A percentile compares a stretch with the other conserved stretches of the same genome.
phyloP scores from a whole-genome alignment of 371 early-diverging fungal species.

The Mucor plumbeus region DNA sequence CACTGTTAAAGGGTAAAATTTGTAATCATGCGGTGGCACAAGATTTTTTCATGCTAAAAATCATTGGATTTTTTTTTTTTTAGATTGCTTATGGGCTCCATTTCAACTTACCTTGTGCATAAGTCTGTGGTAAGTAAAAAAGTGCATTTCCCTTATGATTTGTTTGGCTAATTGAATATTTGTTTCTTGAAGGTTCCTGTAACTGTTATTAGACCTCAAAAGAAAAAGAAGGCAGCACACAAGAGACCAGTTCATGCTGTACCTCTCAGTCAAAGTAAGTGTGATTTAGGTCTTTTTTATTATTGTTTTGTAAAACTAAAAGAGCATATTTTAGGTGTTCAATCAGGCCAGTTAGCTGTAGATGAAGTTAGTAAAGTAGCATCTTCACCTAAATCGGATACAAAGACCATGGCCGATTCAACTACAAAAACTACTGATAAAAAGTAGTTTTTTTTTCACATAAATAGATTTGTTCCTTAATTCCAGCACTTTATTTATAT shows the following conservation, averaged over 20 bases:
- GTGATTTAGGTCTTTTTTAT: not conserved
- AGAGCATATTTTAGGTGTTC: constrained; percentile 26
- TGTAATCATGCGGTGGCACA: not conserved
- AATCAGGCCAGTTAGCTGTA: constrained; percentile 42
- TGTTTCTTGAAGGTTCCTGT: constrained; percentile 47
- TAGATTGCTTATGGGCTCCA: constrained; percentile 58
- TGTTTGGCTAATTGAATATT: too few species aligned
- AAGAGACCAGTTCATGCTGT: constrained; percentile 27
- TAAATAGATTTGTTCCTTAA: not conserved
- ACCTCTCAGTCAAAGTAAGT: constrained; percentile 51
- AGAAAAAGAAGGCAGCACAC: constrained; percentile 36
- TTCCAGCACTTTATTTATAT: not conserved
- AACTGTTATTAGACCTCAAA: constrained; percentile 58
- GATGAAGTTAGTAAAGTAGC: constrained; percentile 39
- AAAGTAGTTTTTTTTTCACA: not conserved
- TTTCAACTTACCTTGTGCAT: constrained; percentile 63
- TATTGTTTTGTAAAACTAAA: not conserved
- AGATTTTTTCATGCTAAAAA: constrained; percentile 8
- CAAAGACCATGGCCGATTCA: not conserved
- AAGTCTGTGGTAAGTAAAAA: constrained; percentile 41
- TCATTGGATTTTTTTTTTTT: not conserved
- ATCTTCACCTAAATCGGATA: not conserved
- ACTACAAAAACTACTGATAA: constrained; percentile 1
- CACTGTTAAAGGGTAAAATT: constrained; percentile 57
- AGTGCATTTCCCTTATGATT: too few species aligned